A percentile compares a stretch with the other conserved stretches of the same genome.
These are phyloP conservation scores for Metarhizium humberi DNA, from an alignment of 2,329 filamentous ascomycete genomes.

Conservation along the genomic window DNA sequence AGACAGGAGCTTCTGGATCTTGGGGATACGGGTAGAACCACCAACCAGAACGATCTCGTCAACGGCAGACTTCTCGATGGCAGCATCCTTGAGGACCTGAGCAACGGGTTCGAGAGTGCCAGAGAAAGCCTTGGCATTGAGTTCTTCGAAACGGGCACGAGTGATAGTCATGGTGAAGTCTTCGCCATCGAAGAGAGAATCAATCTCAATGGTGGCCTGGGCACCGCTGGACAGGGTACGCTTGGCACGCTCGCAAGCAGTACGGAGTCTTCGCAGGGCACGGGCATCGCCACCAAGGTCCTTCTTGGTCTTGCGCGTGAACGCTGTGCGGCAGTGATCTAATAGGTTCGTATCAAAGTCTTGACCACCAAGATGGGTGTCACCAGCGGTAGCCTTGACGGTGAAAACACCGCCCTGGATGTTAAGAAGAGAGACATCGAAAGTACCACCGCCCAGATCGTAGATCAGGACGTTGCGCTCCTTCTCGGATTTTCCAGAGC, in stretches of 20 bases:
- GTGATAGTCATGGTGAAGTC: constrained; percentile 97
- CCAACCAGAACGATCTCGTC: constrained; percentile 99
- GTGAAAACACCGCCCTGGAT: constrained; percentile 99
- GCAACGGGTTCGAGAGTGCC: constrained; percentile 92
- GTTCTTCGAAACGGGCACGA: constrained; percentile 96
- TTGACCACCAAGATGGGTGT: constrained; percentile 91
- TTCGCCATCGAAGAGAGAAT: constrained; percentile 95
- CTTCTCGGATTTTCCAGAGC: constrained; percentile 88
- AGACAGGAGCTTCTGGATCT: constrained; percentile 97
- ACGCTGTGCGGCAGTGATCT: constrained; percentile 95
- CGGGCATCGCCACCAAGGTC: constrained; percentile 76
- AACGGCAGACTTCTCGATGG: constrained; percentile 79
- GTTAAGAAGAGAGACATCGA: constrained; percentile 98
- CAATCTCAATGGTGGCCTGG: constrained; percentile 96
- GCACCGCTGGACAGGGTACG: constrained; percentile 95
- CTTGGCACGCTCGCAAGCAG: constrained; percentile 99
- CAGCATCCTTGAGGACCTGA: constrained; percentile 91
- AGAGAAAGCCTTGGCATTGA: constrained; percentile 91
- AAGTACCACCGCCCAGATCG: constrained; percentile 99
- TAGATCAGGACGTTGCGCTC: constrained; percentile 99
- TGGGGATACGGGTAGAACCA: constrained; percentile 97
- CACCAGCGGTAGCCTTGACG: constrained; percentile 95
- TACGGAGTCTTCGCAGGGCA: constrained; percentile 90
- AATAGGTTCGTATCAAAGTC: constrained; percentile 96
- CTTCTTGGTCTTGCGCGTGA: constrained; percentile 66